phyloP scores from a whole-genome alignment of 2,329 filamentous ascomycete genomes.

The Pezicula radicicola region DNA sequence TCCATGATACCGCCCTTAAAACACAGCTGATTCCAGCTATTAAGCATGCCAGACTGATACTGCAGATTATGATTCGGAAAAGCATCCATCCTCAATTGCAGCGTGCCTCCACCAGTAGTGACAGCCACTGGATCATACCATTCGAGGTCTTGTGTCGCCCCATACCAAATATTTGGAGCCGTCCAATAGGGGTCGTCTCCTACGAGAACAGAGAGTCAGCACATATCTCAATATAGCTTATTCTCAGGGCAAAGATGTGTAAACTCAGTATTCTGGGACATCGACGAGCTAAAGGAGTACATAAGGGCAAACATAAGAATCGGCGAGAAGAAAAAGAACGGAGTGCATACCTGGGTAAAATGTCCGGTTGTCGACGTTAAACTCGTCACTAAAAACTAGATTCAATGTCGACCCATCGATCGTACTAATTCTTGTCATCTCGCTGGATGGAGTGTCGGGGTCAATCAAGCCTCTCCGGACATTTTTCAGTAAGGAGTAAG shows the following conservation, averaged over 20 bases:
- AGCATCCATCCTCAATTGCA: conserved; percentile 42
- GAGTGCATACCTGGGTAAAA: conserved; percentile 39
- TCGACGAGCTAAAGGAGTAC: too few relatives aligned
- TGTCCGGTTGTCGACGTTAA: conserved; percentile 47
- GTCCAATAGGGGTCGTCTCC: conserved; percentile 56
- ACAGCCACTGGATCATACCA: conserved; percentile 41
- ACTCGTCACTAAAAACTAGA: conserved; percentile 55
- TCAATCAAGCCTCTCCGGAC: conserved; percentile 46
- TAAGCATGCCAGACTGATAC: conserved; percentile 48
- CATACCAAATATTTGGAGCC: conserved; percentile 52
- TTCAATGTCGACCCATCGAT: conserved; percentile 41
- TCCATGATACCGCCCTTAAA: conserved; percentile 53
- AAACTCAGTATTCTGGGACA: too few relatives aligned
- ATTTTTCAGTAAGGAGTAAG: conserved; percentile 44
- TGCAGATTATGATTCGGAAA: conserved; percentile 42
- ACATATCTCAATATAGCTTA: too few relatives aligned
- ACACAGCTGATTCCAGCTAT: conserved; percentile 51
- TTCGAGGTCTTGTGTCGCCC: conserved; percentile 43
- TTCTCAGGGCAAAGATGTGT: too few relatives aligned
- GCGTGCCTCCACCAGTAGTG: conserved; percentile 43
- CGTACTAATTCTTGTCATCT: conserved; percentile 38
- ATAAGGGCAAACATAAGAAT: too few relatives aligned
- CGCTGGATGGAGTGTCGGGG: conserved; percentile 44
- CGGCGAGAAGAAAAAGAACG: too few relatives aligned
- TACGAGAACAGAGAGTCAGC: too few relatives aligned